Percentiles rank a stretch among this genome's conserved stretches.
phyloP scores from a whole-genome alignment of 768 basidiomycete species.

The Hygrocybe punicea region DNA sequence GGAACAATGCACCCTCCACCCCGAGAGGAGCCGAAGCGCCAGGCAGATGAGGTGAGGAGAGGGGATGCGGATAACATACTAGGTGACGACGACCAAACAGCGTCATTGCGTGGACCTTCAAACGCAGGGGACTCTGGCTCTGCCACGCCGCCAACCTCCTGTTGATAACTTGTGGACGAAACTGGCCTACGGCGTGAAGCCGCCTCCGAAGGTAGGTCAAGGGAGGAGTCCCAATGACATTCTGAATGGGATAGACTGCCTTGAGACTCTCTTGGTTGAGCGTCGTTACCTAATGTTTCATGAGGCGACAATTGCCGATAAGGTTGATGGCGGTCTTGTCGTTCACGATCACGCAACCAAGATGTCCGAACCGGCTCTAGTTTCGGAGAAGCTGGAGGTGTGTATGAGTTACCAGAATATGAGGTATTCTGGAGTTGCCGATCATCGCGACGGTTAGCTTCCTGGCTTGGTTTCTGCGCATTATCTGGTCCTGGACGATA shows the following conservation, averaged over 20 bases:
- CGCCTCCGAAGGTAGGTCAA: constrained; percentile 15
- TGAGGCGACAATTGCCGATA: not conserved
- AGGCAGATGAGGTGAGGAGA: constrained; percentile 36
- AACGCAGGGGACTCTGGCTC: not conserved
- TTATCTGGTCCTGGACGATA: constrained; percentile 49
- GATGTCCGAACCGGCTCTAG: constrained; percentile 27
- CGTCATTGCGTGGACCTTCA: constrained; percentile 25
- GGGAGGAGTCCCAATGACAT: constrained; percentile 26
- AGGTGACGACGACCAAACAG: constrained; percentile 28
- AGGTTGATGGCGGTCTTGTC: constrained; percentile 2
- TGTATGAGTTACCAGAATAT: constrained; percentile 17
- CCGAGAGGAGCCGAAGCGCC: constrained; percentile 17
- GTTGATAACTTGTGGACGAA: constrained; percentile 3
- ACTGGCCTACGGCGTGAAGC: not conserved
- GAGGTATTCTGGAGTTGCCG: constrained; percentile 11
- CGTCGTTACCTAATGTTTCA: not conserved
- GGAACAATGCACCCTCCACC: constrained; percentile 18
- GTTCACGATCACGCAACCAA: constrained; percentile 24
- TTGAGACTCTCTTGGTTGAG: not conserved
- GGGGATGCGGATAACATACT: constrained; percentile 63
- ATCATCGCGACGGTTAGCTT: constrained; percentile 26
- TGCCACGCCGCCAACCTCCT: not conserved
- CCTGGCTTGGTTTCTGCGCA: constrained; percentile 11
- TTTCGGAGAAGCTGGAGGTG: constrained; percentile 27
- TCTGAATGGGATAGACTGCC: constrained; percentile 12